A percentile compares a stretch with the other conserved stretches of the same genome.
Evolutionary conservation across 768 basidiomycete genomes (phyloP).

Genomic region (Boletus tomentosulus): DNA sequence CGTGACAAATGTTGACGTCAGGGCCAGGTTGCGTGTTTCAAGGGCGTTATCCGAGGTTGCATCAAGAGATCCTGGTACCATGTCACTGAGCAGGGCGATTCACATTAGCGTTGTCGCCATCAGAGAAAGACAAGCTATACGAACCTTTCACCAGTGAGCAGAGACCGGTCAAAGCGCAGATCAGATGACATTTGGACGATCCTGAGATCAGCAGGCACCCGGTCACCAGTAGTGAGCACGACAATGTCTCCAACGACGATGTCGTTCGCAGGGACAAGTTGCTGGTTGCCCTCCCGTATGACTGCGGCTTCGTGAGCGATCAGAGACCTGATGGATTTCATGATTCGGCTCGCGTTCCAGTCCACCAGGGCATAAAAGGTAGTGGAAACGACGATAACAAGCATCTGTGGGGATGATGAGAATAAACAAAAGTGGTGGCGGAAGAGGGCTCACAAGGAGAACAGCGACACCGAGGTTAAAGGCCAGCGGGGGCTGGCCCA

Average conservation of each 20-base stretch:
- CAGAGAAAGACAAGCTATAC: neutral
- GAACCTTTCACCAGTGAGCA: conserved; percentile 49
- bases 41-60: conserved; percentile 47
- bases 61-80: conserved; percentile 44
- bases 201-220: conserved; percentile 57
- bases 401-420: conserved; percentile 29
- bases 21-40: conserved; percentile 45
- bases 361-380: conserved; percentile 50
- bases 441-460: conserved; percentile 38
- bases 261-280: conserved; percentile 47
- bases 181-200: conserved; percentile 50
- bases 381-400: conserved; percentile 40
- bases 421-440: neutral
- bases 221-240: conserved; percentile 49
- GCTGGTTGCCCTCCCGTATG: conserved; percentile 45
- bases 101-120: neutral
- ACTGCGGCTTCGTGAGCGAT: conserved; percentile 58
- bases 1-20: conserved; percentile 42
- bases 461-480: conserved; percentile 52
- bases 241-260: conserved; percentile 58
- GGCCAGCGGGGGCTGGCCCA: conserved; percentile 39
- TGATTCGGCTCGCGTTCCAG: conserved; percentile 45
- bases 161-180: conserved; percentile 48
- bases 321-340: conserved; percentile 55
- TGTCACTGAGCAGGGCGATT: conserved; percentile 28